Percentiles rank a stretch among this genome's conserved stretches.
These are phyloP conservation scores for Hibiscus trionum DNA, from an alignment of 345 rosid genomes.

Conservation along the genomic window DNA sequence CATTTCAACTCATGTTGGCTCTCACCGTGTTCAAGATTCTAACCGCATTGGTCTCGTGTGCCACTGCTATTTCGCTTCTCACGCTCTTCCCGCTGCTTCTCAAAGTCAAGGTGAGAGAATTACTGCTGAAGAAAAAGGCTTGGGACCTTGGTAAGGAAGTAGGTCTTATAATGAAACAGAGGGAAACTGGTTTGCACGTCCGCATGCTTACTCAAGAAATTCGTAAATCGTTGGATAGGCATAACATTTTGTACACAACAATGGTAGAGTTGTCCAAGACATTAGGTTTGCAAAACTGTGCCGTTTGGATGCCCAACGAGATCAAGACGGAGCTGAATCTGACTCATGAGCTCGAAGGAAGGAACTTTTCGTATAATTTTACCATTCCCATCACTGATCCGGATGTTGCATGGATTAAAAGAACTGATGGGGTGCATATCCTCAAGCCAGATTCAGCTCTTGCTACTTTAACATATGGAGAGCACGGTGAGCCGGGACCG, in stretches of 20 bases:
- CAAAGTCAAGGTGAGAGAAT: conserved; percentile 87
- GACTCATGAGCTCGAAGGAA: conserved; percentile 56
- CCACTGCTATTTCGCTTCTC: conserved; percentile 85
- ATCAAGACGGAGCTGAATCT: conserved; percentile 52
- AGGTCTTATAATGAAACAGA: conserved; percentile 78
- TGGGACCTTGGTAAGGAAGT: conserved; percentile 91
- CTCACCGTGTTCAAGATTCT: conserved; percentile 85
- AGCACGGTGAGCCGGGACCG: conserved; percentile 45
- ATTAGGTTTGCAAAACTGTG: conserved; percentile 72
- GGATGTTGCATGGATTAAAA: conserved; percentile 55
- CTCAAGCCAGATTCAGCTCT: conserved; percentile 50
- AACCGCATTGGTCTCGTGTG: conserved; percentile 92
- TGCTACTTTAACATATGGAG: conserved; percentile 58
- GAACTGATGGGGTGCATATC: conserved; percentile 51
- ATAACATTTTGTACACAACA: conserved; percentile 72
- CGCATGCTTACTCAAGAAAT: conserved; percentile 97
- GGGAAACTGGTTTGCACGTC: conserved; percentile 73
- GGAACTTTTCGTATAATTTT: conserved; percentile 29
- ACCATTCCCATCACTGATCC: conserved; percentile 54
- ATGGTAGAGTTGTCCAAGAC: conserved; percentile 90
- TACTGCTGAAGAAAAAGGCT: conserved; percentile 85
- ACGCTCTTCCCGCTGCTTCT: conserved; percentile 86
- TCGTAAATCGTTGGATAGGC: conserved; percentile 80
- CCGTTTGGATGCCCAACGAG: conserved; percentile 89
- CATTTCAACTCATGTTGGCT: conserved; percentile 76